These are phyloP conservation scores for Camelina laxa DNA, from an alignment of 345 rosid genomes.

Conservation along the genomic window DNA sequence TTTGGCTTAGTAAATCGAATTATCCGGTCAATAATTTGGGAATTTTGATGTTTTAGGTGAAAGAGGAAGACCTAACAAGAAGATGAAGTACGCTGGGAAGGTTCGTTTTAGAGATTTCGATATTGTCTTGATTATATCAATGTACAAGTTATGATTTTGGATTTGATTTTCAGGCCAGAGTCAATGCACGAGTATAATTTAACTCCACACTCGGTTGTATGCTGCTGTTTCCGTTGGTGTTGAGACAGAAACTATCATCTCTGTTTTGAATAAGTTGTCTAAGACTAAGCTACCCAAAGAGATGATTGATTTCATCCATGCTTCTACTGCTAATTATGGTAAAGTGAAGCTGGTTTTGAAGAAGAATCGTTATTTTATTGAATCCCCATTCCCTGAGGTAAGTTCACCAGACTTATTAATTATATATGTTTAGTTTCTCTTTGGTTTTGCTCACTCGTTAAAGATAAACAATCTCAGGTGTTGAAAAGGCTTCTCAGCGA, in stretches of 20 bases:
- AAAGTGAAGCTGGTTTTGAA: slow-evolving; percentile 97
- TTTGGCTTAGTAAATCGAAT: too few species aligned
- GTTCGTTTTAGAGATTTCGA: slow-evolving; percentile 37
- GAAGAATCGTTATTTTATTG: slow-evolving; percentile 87
- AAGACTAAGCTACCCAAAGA: slow-evolving; percentile 93
- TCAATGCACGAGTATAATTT: slow-evolving; percentile 96
- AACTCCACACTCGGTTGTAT: slow-evolving; percentile 92
- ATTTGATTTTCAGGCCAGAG: slow-evolving; percentile 70
- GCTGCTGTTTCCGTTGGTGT: slow-evolving; percentile 97
- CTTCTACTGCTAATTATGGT: slow-evolving; percentile 92
- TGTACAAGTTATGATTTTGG: slow-evolving; percentile 4
- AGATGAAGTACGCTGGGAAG: slow-evolving; percentile 60
- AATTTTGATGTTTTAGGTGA: slow-evolving; percentile 58
- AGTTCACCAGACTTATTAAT: slow-evolving; percentile 36
- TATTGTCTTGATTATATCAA: too few species aligned
- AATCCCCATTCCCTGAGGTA: slow-evolving; percentile 93
- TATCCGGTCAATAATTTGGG: not conserved
- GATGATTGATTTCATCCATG: slow-evolving; percentile 83
- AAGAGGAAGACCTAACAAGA: slow-evolving; percentile 69
- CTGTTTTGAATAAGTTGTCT: slow-evolving; percentile 87
- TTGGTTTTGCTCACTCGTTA: not conserved
- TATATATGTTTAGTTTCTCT: not conserved
- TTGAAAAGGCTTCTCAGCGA: slow-evolving; percentile 77
- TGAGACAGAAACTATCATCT: slow-evolving; percentile 84
- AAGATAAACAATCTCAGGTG: slow-evolving; percentile 55